Percentiles rank a stretch among this genome's conserved stretches.
Conservation (phyloP, 768 basidiomycete species). For the Mycena filopes region DNA sequence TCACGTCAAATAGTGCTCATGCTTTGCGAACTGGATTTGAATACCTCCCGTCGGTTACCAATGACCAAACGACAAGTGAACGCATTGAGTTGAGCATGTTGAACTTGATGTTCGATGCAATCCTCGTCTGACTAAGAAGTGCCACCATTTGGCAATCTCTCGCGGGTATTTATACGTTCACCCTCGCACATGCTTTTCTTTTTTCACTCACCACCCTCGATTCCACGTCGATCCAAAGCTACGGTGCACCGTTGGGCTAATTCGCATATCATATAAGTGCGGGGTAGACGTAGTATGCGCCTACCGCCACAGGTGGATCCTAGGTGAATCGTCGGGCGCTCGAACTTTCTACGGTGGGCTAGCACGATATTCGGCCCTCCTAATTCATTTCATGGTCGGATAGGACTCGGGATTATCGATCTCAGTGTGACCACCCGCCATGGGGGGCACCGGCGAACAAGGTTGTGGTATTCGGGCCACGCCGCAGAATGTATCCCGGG, state of each 20-base stretch:
- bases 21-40: neutral
- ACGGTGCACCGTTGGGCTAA: neutral
- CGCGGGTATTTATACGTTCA: neutral
- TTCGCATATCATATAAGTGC: neutral
- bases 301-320: slow-evolving; percentile 24
- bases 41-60: neutral
- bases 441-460: slow-evolving; percentile 6
- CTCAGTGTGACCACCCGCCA: neutral
- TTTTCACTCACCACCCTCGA: neutral
- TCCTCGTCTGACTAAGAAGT: neutral
- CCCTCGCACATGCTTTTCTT: neutral
- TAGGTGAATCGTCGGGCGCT: slow-evolving; percentile 17
- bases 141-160: neutral
- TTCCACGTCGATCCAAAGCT: slow-evolving; percentile 4
- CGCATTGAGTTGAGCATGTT: neutral
- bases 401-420: slow-evolving; percentile 3
- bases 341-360: slow-evolving; percentile 7
- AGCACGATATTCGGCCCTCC: slow-evolving; percentile 1
- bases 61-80: neutral
- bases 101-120: slow-evolving; percentile 1
- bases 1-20: neutral
- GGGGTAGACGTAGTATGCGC: slow-evolving; percentile 13
- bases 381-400: neutral
- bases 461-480: neutral
- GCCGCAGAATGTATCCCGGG: neutral